These are phyloP conservation scores for Solioccasus polychromus DNA, from an alignment of 768 basidiomycete genomes.

Conservation along the genomic window DNA sequence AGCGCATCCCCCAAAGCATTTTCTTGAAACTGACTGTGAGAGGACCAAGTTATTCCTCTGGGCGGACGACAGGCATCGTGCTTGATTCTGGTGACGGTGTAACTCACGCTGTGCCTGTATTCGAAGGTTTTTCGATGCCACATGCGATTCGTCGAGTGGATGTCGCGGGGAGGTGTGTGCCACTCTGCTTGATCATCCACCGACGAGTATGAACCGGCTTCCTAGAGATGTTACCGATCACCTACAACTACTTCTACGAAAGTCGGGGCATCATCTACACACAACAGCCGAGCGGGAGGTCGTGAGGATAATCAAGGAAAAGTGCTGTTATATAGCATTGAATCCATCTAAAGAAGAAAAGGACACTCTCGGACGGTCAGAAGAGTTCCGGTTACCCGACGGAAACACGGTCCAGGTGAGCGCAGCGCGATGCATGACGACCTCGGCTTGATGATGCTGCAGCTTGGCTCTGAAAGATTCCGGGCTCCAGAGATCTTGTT, in stretches of 20 bases:
- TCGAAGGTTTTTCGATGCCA: conserved; percentile 99
- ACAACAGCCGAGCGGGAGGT: conserved; percentile 98
- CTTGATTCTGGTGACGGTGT: conserved; percentile 99
- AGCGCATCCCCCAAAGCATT: conserved; percentile 31
- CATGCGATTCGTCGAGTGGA: conserved; percentile 96
- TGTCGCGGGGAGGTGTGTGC: conserved; percentile 82
- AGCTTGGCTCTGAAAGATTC: conserved; percentile 95
- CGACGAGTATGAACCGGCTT: not conserved
- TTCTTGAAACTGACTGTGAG: conserved; percentile 8
- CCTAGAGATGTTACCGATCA: conserved; percentile 94
- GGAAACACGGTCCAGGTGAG: conserved; percentile 88
- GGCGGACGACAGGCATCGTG: conserved; percentile 98
- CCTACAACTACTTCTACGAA: conserved; percentile 89
- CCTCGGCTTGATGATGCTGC: conserved; percentile 13
- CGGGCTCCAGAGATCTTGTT: conserved; percentile 97
- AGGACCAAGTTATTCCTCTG: conserved; percentile 84
- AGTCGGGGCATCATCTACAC: conserved; percentile 91
- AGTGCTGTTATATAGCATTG: conserved; percentile 91
- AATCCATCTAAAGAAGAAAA: conserved; percentile 97
- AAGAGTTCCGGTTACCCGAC: conserved; percentile 93
- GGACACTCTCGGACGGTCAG: conserved; percentile 69
- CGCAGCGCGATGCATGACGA: conserved; percentile 9
- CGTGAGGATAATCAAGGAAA: conserved; percentile 97
- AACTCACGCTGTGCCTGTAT: conserved; percentile 97
- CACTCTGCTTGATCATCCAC: not conserved